Base-by-base conservation (phyloP, 805 yeast genomes). In the Kluyveromyces nonfermentans region DNA sequence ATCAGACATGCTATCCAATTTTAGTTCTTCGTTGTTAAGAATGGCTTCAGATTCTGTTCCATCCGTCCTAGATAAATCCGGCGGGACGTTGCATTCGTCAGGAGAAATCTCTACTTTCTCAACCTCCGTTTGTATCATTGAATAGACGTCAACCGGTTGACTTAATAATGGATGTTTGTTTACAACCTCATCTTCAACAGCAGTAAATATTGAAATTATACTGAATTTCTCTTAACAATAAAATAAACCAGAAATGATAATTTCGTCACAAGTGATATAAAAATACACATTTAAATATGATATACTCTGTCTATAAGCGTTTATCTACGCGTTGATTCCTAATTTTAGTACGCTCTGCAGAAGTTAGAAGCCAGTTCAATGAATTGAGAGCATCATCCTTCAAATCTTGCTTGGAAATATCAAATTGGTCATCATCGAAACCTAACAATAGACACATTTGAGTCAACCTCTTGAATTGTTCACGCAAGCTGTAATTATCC, bases 391-490 rank as follows among this genome's bases (percentile, higher is more conserved):
- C 68, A 40, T 71, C 74, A 16, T 72, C 73, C 35, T 60, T 62
- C 22, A 63, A 43, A 35, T 61, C 67, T 9, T 55, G 57, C 7
- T 57, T 55, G n/a, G 49, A 54, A 2, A 54, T 46, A 34, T 59
- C 59, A 38, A 63, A 59, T 45, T 74, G 77, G 42, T 74, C 80
- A 46, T 84, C 89, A 52, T 87, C 96, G 65, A 87, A 73, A 4
- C 95, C 93, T 34, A 88, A 69, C 37, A 87, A 69, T 69, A 86
- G 74, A 17, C 87, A 83, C 35, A 93, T 72, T 60, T 90, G 97
- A 0, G 96, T 87, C 5, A 87, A 78, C 46, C 87, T 71, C 7
- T 83, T 72, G 57, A 90, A 90, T 52, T 77, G 75, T 47, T 86
- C 93, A 47, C 96, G 71, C 52, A 88, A 65, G 31, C 74, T 74